phyloP scores from a whole-genome alignment of 768 basidiomycete genomes.

The Terana coerulea region DNA sequence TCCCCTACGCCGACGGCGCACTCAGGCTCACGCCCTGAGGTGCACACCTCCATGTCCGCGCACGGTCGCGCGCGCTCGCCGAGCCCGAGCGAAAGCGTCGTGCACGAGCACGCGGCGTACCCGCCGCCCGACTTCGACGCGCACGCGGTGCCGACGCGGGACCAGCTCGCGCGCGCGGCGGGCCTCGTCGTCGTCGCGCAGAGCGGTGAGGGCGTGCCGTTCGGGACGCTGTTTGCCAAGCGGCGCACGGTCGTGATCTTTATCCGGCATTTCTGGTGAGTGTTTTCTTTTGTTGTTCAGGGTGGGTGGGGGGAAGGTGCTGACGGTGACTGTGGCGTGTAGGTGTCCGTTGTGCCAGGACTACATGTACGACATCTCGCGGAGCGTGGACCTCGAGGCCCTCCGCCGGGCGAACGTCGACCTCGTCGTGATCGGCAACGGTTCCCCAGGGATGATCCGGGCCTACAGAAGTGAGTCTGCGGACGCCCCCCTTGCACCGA shows the following conservation, averaged over 20 bases:
- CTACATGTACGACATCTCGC: constrained; percentile 70
- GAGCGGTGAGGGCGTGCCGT: constrained; percentile 59
- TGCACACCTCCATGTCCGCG: constrained; percentile 8
- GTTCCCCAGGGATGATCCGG: constrained; percentile 69
- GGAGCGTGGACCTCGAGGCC: constrained; percentile 41
- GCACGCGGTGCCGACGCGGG: constrained; percentile 46
- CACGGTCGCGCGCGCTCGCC: constrained; percentile 2
- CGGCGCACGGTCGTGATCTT: constrained; percentile 73
- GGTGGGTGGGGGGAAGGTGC: background rate
- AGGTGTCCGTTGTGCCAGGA: constrained; percentile 85
- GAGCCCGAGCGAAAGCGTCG: background rate
- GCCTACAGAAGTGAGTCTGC: constrained; percentile 57
- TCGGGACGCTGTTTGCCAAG: constrained; percentile 61
- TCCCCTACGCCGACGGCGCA: constrained; percentile 15
- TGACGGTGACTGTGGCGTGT: background rate
- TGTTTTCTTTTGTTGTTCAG: background rate
- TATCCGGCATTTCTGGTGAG: constrained; percentile 80
- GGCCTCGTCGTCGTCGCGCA: constrained; percentile 62
- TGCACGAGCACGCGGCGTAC: background rate
- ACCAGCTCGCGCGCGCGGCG: constrained; percentile 59
- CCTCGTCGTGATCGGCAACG: constrained; percentile 75
- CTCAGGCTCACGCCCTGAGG: constrained; percentile 6
- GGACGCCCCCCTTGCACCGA: background rate
- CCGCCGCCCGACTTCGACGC: constrained; percentile 33
- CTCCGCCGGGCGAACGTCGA: constrained; percentile 50